Evolutionary conservation across 2,329 filamentous ascomycete species (phyloP), one percentile per base, ranked within the genome.

Genomic region (Dryadomyces quercivorus): DNA sequence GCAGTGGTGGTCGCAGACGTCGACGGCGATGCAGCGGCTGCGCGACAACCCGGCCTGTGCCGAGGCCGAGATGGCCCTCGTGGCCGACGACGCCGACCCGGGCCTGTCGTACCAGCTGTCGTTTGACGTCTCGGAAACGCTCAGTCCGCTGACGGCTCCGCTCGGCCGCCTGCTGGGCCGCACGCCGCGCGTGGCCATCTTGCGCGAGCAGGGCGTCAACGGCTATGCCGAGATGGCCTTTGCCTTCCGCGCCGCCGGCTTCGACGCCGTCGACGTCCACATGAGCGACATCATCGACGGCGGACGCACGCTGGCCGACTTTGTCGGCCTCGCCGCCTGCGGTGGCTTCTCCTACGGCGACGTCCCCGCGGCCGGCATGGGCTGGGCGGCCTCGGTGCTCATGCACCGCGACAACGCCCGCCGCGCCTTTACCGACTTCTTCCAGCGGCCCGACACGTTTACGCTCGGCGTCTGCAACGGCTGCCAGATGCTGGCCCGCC

Each of bases 171-270:
- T 69, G 56, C 80, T 89, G 65, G 76, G 75, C 58, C 78, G 73
- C 62, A 63, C 67, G 69, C 86, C 87, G 1, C 82, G 84, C 36
- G 91, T 98, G 22, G 93, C 93, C 46, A 95, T 98, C 62, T 81
- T 98, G 21, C 81, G 93, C 65, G 93, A 97, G 69, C 90, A 96
- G 68, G 93, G 93, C 67, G 88, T 95, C 61, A 97, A 98, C 71
- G 88, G 91, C 45, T 82, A 96, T 63, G 84, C 89, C n/a, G 93
- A 98, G 69, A 95, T 98, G 88, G 93, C 93, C 1, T 97, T 95
- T 65, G 90, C 91, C 50, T 97, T 97, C 77, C 84, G 86, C 60
- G 83, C 84, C 40, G 92, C 93, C 46, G 92, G 92, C 42, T 97
- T 97, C 72, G 85, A 90, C 51, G 82, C 91, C 15, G 81, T 97